These are phyloP conservation scores for Litchi chinensis DNA, from an alignment of 345 rosid species.

Conservation along the genomic window DNA sequence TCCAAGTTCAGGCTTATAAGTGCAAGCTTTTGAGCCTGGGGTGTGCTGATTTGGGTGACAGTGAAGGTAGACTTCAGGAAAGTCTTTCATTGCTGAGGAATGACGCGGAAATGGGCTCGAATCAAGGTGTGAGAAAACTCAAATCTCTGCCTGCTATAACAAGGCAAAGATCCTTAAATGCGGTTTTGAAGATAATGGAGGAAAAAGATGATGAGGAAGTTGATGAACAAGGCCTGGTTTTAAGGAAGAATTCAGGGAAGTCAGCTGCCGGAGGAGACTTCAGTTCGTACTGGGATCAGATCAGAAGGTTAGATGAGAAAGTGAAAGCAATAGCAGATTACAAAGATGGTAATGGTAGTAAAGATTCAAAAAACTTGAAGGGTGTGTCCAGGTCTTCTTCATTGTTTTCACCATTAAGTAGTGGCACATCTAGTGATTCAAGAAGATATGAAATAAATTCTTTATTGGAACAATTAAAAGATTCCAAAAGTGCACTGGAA, in stretches of 20 bases:
- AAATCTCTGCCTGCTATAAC: conserved; percentile 40
- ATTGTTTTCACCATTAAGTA: conserved; percentile 38
- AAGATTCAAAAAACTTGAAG: conserved; percentile 35
- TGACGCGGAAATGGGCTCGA: conserved; percentile 32
- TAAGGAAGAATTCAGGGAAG: conserved; percentile 31
- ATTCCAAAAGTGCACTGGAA: conserved; percentile 20
- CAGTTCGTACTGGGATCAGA: conserved; percentile 59
- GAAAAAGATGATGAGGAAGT: conserved; percentile 34
- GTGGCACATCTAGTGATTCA: conserved; percentile 25
- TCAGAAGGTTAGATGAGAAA: conserved; percentile 50
- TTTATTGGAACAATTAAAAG: conserved; percentile 37
- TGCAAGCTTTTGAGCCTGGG: conserved; percentile 76
- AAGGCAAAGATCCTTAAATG: conserved; percentile 17
- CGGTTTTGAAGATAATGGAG: conserved; percentile 6
- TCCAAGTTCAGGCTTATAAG: conserved; percentile 76
- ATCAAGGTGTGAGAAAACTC: conserved; percentile 33
- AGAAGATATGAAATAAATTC: conserved; percentile 25
- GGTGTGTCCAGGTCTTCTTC: conserved; percentile 44
- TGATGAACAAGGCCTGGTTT: conserved; percentile 29
- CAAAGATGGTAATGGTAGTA: conserved; percentile 24
- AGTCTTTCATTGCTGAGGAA: conserved; percentile 39
- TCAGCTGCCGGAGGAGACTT: conserved; percentile 43
- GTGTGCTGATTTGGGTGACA: conserved; percentile 48
- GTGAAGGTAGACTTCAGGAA: conserved; percentile 50
- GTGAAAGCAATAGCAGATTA: conserved; percentile 52